Evolutionary conservation across 1,139 yeast species (phyloP), one percentile per base, ranked within the genome.

Genomic region (Sugiyamaella pinicola): DNA sequence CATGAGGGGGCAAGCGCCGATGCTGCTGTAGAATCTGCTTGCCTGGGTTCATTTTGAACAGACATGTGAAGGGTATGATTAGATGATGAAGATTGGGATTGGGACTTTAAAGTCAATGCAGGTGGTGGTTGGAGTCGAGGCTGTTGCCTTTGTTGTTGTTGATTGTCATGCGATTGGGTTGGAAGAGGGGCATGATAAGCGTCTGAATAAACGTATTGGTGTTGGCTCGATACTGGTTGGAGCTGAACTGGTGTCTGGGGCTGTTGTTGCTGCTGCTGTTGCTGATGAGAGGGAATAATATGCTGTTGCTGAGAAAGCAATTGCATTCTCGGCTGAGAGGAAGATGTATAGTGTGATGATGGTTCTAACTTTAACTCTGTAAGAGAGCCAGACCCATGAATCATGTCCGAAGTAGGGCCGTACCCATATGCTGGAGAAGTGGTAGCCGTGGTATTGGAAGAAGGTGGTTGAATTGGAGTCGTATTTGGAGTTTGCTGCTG

Each of bases 251-350:
- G 56, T 18, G 40, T 54, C 34, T 44, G 47, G 15, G 51, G 50
- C 18, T 49, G 53, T 46, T 52, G 48, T 26, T 35, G 47, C 9
- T 49, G 56, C 44, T 44, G 50, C 24, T 38, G 60, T 19, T n/a
- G n/a, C n/a, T n/a, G n/a, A n/a, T 47, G 49, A 31, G 42, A 53
- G 24, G n/a, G 35, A n/a, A n/a, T n/a, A 12, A 10, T 13, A 10
- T 52, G 58, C 7, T 56, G 61, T 24, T 52, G 60, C 34, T 38
- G 42, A 37, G 41, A 37, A 8, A 34, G 42, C 18, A 22, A 39
- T 22, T 34, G 42, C 34, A 34, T 39, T 17, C 22, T 5, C 8
- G 35, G 42, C 38, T 46, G 49, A 19, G 46, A 42, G 18, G 46
- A 42, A 29, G 47, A 29, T 43, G 40, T 21, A 15, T 43, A 43